Conservation (phyloP, 352 stramenopile genomes). For the Pythium volutum region DNA sequence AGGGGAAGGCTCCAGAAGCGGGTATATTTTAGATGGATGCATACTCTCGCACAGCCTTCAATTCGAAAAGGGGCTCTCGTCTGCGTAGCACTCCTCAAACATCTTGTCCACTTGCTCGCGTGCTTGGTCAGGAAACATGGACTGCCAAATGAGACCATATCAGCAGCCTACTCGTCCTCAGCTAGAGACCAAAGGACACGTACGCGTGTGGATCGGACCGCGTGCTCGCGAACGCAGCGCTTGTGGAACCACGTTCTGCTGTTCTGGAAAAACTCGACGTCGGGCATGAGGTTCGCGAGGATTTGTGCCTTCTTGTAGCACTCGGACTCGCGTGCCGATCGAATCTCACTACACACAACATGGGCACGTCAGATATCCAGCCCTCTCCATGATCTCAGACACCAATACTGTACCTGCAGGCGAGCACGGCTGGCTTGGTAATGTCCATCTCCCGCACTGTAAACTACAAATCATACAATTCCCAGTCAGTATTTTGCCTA, state of each 20-base stretch:
- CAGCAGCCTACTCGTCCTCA: background rate
- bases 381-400: background rate
- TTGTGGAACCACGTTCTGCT: conserved; percentile 57
- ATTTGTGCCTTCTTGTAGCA: conserved; percentile 75
- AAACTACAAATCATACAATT: conserved; percentile 37
- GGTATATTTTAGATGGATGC: no score
- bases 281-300: conserved; percentile 49
- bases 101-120: conserved; percentile 69
- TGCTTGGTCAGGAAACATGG: conserved; percentile 73
- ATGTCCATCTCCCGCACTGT: conserved; percentile 86
- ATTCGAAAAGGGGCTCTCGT: conserved; percentile 58
- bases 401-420: conserved; percentile 57
- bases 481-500: background rate
- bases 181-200: conserved; percentile 7
- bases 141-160: conserved; percentile 32
- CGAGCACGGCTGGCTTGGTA: conserved; percentile 69
- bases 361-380: background rate
- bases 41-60: background rate
- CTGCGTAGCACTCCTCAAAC: conserved; percentile 72
- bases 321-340: conserved; percentile 77
- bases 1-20: no score
- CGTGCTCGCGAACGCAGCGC: conserved; percentile 72
- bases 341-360: conserved; percentile 57
- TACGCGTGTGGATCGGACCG: conserved; percentile 70
- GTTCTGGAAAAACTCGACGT: conserved; percentile 63